These are phyloP conservation scores for Saraca asoca DNA, from an alignment of 331 rosid species.

Conservation along the genomic window DNA sequence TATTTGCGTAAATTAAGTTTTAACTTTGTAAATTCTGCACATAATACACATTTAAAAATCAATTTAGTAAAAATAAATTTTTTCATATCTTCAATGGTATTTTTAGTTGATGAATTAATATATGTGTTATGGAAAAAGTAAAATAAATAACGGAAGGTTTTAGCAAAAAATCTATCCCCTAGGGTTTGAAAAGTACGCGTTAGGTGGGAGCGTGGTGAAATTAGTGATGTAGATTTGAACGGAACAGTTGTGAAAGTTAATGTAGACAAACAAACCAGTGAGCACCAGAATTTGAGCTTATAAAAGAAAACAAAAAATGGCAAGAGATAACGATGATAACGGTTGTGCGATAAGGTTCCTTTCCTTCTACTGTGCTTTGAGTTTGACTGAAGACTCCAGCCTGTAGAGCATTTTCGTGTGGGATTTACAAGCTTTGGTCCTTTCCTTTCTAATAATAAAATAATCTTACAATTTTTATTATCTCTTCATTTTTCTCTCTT, in stretches of 20 bases:
- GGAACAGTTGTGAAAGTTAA: conserved; percentile 47
- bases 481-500: too few species aligned
- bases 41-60: too few species aligned
- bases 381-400: conserved; percentile 85
- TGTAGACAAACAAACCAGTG: conserved; percentile 32
- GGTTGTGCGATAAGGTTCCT: conserved; percentile 46
- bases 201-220: conserved; percentile 4
- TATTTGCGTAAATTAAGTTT: too few species aligned
- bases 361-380: conserved; percentile 34
- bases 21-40: too few species aligned
- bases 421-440: conserved; percentile 51
- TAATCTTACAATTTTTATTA: too few species aligned
- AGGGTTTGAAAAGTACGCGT: conserved; percentile 15
- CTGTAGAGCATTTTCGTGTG: conserved; percentile 71
- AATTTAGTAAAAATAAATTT: too few species aligned
- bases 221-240: conserved; percentile 3
- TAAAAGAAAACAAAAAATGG: not conserved
- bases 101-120: too few species aligned
- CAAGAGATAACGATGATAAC: conserved; percentile 71
- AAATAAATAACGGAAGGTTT: too few species aligned
- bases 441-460: too few species aligned
- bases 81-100: too few species aligned
- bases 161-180: too few species aligned
- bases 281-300: conserved; percentile 37
- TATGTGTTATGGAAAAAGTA: too few species aligned